phyloP scores from a whole-genome alignment of 2,329 filamentous ascomycete genomes.

The Escovopsis sp. region DNA sequence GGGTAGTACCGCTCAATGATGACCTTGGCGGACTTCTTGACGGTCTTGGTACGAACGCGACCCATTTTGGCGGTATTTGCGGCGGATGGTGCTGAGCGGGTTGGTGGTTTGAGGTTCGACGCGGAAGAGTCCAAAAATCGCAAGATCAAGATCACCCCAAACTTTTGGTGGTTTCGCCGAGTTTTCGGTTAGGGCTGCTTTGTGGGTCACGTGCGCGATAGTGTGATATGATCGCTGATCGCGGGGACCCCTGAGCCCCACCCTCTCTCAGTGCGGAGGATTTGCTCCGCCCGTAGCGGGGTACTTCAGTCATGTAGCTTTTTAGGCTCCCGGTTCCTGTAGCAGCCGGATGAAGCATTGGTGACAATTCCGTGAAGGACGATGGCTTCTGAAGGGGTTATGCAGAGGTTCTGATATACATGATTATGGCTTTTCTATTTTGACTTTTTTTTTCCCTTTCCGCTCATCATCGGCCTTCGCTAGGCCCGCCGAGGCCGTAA shows the following conservation, averaged over 20 bases:
- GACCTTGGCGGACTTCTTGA: constrained; percentile 85
- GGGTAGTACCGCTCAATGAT: constrained; percentile 99
- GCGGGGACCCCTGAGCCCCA: no score
- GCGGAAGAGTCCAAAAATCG: constrained; percentile 2
- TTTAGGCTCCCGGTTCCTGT: no score
- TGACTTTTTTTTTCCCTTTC: background rate
- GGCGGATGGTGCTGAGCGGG: constrained; percentile 7
- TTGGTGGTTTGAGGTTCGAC: constrained; percentile 15
- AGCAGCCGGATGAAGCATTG: no score
- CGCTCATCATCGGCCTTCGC: constrained; percentile 9
- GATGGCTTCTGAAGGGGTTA: no score
- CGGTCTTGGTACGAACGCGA: constrained; percentile 57
- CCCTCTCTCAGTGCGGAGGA: no score
- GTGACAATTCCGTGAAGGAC: no score
- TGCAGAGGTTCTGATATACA: constrained; percentile 1
- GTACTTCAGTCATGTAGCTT: no score
- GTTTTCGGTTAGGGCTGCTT: constrained; percentile 16
- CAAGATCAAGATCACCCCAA: constrained; percentile 5
- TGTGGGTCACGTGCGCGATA: constrained; percentile 9
- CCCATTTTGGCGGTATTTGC: constrained; percentile 48
- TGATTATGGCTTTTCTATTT: background rate
- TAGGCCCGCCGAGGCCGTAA: constrained; percentile 21
- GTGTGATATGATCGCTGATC: constrained; percentile 11
- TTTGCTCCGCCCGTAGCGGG: no score
- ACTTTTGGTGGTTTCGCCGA: constrained; percentile 18